Conservation (phyloP, 306 rosid species). For the Trichosanthes truncata region DNA sequence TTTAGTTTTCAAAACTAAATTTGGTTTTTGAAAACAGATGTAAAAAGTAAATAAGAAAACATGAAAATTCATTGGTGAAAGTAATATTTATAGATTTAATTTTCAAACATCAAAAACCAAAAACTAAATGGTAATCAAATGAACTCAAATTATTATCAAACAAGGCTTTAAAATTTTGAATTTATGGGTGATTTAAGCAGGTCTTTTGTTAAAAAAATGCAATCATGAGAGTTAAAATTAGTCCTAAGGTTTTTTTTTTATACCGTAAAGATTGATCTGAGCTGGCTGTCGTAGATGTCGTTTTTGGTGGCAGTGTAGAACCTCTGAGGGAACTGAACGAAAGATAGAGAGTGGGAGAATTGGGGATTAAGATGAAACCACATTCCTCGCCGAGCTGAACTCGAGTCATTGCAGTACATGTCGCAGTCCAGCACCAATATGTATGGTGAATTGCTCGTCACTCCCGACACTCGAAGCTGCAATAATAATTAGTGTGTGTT, state of each 20-base stretch:
- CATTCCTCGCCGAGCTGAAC: conserved; percentile 52
- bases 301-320: conserved; percentile 34
- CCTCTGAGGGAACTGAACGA: conserved; percentile 46
- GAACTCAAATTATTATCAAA: too few species aligned
- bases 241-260: not conserved
- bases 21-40: too few species aligned
- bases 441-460: conserved; percentile 63
- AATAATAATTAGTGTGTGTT: too few species aligned
- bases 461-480: conserved; percentile 54
- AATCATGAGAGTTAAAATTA: not conserved
- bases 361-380: conserved; percentile 58
- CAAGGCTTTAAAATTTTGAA: too few species aligned
- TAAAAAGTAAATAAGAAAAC: too few species aligned
- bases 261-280: conserved; percentile 34
- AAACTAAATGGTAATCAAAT: too few species aligned
- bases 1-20: too few species aligned
- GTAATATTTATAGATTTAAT: too few species aligned
- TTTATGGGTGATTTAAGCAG: too few species aligned
- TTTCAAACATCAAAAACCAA: too few species aligned
- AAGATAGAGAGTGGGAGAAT: conserved; percentile 15
- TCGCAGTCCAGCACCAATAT: conserved; percentile 66
- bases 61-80: too few species aligned
- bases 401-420: conserved; percentile 66
- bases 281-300: conserved; percentile 38
- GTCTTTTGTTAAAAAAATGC: too few species aligned